Percentiles rank a stretch among this genome's conserved stretches.
Evolutionary conservation across 495 filamentous ascomycete genomes (phyloP).

Genomic region (Penicillium atrosanguineum): DNA sequence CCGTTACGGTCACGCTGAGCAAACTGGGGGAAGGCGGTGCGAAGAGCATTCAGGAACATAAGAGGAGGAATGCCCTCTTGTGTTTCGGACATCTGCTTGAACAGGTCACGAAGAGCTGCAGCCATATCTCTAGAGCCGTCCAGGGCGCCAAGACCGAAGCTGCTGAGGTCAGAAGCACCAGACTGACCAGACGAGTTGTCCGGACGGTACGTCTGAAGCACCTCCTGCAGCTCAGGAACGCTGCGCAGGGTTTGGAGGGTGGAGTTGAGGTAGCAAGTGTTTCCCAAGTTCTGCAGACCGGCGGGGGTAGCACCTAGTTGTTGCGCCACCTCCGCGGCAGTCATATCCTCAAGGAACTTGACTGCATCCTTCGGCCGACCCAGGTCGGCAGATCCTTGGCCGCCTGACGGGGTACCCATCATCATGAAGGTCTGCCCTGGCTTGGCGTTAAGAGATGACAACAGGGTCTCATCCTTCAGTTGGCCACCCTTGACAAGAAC

Average conservation of each 20-base stretch:
- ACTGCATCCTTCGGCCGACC: constrained; percentile 75
- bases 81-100: constrained; percentile 90
- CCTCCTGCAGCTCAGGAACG: constrained; percentile 87
- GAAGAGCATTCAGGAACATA: constrained; percentile 79
- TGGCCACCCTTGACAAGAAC: constrained; percentile 90
- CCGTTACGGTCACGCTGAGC: constrained; percentile 79
- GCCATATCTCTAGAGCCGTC: constrained; percentile 70
- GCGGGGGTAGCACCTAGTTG: constrained; percentile 81
- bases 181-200: constrained; percentile 32
- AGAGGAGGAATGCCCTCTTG: constrained; percentile 85
- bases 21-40: constrained; percentile 87
- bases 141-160: constrained; percentile 59
- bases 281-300: constrained; percentile 88
- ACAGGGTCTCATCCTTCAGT: constrained; percentile 89
- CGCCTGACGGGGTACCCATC: constrained; percentile 84
- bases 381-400: constrained; percentile 51
- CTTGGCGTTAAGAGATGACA: constrained; percentile 82
- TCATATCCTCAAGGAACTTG: constrained; percentile 97
- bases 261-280: constrained; percentile 98
- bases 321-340: constrained; percentile 84
- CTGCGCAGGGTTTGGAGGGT: constrained; percentile 85
- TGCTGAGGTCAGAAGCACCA: constrained; percentile 49
- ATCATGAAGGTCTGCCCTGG: constrained; percentile 88
- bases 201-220: constrained; percentile 67
- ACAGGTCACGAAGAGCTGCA: constrained; percentile 76